Evolutionary conservation across 2,329 filamentous ascomycete genomes (phyloP), one percentile per base, ranked within the genome.

Genomic region (Meredithiella fracta): DNA sequence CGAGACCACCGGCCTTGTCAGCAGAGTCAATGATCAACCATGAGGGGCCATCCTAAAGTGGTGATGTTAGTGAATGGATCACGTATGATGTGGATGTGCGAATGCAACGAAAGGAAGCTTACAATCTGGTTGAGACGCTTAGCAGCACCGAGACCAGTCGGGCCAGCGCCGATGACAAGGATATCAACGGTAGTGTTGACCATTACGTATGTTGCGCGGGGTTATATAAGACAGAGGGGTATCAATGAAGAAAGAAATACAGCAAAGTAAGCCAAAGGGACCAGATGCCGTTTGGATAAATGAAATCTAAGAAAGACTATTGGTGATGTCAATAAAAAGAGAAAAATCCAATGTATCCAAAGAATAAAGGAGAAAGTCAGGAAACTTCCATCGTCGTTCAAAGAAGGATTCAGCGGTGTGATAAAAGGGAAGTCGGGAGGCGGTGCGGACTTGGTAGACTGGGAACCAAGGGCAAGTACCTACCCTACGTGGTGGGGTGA

Each of bases 101-200:
- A 53, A 59, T 52, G 56, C 61, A 59, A 61, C 62, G 56, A 42
- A 31, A n/a, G 42, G 55, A 63, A 61, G 68, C 83, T 64, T 77
- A 97, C 92, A 67, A 96, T 83, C 73, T 98, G 92, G 72, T 97
- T 85, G 63, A 98, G 80, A 69, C 92, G 87, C 78, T 98, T 98
- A 65, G 92, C 92, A 69, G 92, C 92, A 77, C 92, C 92, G 64
- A 97, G 81, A 73, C 92, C 92, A 67, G 92, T 97, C 65, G 92
- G 92, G 68, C 92, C 92, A 73, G 91, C 91, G 68, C 92, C 92
- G 75, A 97, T 96, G 71, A 98, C 83, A 68, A 98, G 87, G 64
- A 98, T 85, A 73, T 98, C 57, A 49, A 58, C 57, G 25, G 54
- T 47, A 20, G 47, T 55, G n/a, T 20, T 51, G 8, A 25, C 15